These are phyloP conservation scores for Myriosclerotinia duriaeana DNA, from an alignment of 2,329 filamentous ascomycete species.

Conservation along the genomic window DNA sequence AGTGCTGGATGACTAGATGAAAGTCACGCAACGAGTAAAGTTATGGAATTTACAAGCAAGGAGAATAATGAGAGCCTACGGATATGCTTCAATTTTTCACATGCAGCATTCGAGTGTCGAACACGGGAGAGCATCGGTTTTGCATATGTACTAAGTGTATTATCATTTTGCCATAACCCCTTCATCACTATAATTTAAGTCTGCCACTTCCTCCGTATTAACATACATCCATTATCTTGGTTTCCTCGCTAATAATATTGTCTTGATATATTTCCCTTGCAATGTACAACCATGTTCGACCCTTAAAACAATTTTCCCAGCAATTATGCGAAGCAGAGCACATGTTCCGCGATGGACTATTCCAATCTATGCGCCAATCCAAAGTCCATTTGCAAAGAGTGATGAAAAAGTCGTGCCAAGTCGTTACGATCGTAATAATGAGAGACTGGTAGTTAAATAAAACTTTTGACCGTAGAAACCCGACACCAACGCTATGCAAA, in stretches of 20 bases:
- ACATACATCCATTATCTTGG: background rate
- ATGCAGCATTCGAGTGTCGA: background rate
- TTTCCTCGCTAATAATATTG: background rate
- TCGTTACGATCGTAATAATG: slow-evolving; percentile 25
- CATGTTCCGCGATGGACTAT: slow-evolving; percentile 10
- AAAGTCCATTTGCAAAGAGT: slow-evolving; percentile 19
- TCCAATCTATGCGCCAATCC: slow-evolving; percentile 24
- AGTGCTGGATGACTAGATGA: background rate
- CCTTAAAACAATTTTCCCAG: slow-evolving; percentile 6
- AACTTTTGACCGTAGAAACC: slow-evolving; percentile 21
- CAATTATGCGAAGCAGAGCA: slow-evolving; percentile 20
- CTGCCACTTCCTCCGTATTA: slow-evolving; percentile 9
- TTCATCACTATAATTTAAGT: background rate
- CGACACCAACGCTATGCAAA: slow-evolving; percentile 24
- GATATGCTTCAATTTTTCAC: background rate
- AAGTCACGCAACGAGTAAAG: background rate
- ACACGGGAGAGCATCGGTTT: background rate
- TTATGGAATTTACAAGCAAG: too few species aligned
- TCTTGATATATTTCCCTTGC: background rate
- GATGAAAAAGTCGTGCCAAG: slow-evolving; percentile 21
- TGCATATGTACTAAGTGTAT: background rate
- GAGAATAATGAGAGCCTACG: background rate
- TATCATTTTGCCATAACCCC: background rate
- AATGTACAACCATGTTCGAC: background rate
- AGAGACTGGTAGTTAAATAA: slow-evolving; percentile 24